Evolutionary conservation across 257 asterid genomes (phyloP), one percentile per base, ranked within the genome.

Genomic region (Scutellaria barbata): DNA sequence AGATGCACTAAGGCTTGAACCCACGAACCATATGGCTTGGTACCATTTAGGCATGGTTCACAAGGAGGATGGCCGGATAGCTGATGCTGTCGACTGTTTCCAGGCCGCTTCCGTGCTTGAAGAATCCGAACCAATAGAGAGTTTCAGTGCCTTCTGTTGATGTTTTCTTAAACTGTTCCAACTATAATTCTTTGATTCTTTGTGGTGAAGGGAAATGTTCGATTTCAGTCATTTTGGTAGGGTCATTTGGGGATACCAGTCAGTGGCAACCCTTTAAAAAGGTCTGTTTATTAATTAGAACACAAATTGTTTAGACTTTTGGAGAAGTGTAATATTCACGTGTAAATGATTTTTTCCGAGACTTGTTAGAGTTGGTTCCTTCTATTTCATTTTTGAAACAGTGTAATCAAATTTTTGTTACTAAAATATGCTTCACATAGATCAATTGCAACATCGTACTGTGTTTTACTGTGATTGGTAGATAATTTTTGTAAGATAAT

Each of bases 91-190:
- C 7, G 99, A 95, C 79, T 92, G 98, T 80, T 92, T 92, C 81
- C 99, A 95, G 85, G 98, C 98, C 62, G 96, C 99, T 66, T 88
- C 96, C 30, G 81, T 95, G 86, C 99, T 95, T 30, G 92, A 88
- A 75, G 98, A 95, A 75, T 88, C 95, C 2, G 95, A 89, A 70
- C 99, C 99, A 0, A 53, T 92, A 1, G 99, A 95, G 86, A 82
- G 88, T 69, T 92, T 95, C 81, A 76, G 90, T 83, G 81, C 93
- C 52, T 42, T 91, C 73, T 73, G 78, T 71, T 93, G 86, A 86
- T 68, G 50, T 25, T 35, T 5, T 58, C 8, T 56, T 17, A 35
- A 39, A n/a, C 16, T 43, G 42, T 42, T 48, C 37, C 62, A 43
- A 64, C 51, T 70, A 20, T 69, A 76, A 92, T 88, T 92, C 90